These are phyloP conservation scores for Podila epigama DNA, from an alignment of 192 early-diverging fungal genomes.

Conservation along the genomic window DNA sequence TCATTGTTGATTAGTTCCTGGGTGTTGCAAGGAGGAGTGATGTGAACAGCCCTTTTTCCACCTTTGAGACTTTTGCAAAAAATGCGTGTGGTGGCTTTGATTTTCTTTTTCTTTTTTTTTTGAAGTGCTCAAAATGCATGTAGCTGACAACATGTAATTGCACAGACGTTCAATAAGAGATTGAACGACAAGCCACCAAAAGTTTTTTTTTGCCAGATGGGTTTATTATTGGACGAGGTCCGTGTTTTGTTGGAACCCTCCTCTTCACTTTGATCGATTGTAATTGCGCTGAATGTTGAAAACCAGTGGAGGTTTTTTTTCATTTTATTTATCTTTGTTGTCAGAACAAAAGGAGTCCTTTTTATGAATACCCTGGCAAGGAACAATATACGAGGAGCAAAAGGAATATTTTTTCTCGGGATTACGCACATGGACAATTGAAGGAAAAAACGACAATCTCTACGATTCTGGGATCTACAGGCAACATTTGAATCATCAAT, in stretches of 20 bases:
- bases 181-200: not conserved
- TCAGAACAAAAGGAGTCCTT: too few relatives aligned
- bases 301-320: too few relatives aligned
- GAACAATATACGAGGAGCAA: not conserved
- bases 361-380: not conserved
- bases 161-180: not conserved
- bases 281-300: not conserved
- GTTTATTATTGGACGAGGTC: not conserved
- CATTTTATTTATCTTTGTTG: too few relatives aligned
- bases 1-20: constrained; percentile 9
- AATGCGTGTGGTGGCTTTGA: too few relatives aligned
- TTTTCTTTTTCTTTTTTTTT: not conserved
- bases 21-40: too few relatives aligned
- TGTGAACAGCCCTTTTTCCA: too few relatives aligned
- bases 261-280: constrained; percentile 3
- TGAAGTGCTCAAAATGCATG: not conserved
- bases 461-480: too few relatives aligned
- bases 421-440: not conserved
- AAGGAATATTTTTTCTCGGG: not conserved
- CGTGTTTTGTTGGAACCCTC: constrained; percentile 4
- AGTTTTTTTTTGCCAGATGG: not conserved
- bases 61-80: too few relatives aligned
- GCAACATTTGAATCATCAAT: not conserved
- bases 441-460: too few relatives aligned
- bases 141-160: too few relatives aligned